Conservation (phyloP, 2,329 filamentous ascomycete genomes). For the Diaporthe caulivora region DNA sequence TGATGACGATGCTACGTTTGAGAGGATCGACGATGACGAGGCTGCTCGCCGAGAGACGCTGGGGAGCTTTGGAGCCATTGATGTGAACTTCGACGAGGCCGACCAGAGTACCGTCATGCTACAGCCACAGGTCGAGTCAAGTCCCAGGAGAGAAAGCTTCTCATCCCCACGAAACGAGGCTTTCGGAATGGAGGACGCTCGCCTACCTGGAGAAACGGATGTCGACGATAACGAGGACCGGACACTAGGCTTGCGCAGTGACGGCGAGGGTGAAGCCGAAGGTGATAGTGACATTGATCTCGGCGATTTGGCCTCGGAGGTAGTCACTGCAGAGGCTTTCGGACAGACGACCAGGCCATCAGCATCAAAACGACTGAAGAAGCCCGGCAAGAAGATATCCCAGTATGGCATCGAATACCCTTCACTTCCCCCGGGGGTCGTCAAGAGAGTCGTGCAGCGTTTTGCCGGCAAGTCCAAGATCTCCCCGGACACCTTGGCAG, state of each 20-base stretch:
- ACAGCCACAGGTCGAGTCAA: conserved; percentile 47
- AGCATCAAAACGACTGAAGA: conserved; percentile 45
- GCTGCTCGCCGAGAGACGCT: conserved; percentile 53
- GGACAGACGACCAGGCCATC: conserved; percentile 27
- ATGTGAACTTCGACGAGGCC: conserved; percentile 58
- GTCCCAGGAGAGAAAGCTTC: conserved; percentile 37
- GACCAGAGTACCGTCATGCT: conserved; percentile 67
- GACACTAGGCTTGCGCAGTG: conserved; percentile 12
- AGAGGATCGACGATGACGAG: conserved; percentile 56
- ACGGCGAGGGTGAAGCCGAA: conserved; percentile 32
- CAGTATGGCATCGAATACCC: conserved; percentile 81
- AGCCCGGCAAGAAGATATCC: conserved; percentile 70
- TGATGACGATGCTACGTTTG: conserved; percentile 55
- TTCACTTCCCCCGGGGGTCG: conserved; percentile 77
- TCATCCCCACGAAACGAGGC: conserved; percentile 47
- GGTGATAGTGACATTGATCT: conserved; percentile 42
- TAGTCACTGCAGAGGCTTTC: not conserved
- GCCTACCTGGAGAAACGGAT: conserved; percentile 8
- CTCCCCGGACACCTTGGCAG: conserved; percentile 78
- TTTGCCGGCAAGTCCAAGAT: conserved; percentile 80
- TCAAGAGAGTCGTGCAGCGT: conserved; percentile 79
- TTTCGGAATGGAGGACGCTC: conserved; percentile 39
- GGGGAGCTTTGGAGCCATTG: conserved; percentile 62
- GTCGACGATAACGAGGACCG: conserved; percentile 3
- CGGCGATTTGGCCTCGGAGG: conserved; percentile 29